Conservation (phyloP, 169 alveolate genomes). For the Eimeria falciformis region DNA sequence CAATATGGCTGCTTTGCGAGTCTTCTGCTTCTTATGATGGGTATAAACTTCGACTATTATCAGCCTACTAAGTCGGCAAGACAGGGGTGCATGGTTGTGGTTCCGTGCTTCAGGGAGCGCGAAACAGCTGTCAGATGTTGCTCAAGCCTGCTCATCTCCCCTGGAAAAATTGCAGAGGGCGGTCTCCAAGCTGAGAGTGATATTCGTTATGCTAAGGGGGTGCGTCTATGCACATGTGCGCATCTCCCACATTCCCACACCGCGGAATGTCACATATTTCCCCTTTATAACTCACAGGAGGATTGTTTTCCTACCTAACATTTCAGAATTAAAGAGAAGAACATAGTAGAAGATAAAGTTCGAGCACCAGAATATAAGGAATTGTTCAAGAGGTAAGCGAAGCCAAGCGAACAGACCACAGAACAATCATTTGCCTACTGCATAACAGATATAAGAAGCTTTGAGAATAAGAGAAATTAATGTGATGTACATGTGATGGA, state of each 20-base stretch:
- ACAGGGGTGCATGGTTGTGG: not conserved
- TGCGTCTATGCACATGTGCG: not conserved
- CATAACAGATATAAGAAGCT: too few species aligned
- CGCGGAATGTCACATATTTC: too few species aligned
- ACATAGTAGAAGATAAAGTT: not conserved
- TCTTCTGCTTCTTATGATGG: too few species aligned
- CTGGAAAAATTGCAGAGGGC: slow-evolving; percentile 61
- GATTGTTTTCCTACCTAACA: not conserved
- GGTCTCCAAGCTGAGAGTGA: slow-evolving; percentile 45
- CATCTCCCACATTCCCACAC: too few species aligned
- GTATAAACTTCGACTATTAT: too few species aligned
- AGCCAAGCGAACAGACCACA: too few species aligned
- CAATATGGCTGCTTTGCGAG: too few species aligned
- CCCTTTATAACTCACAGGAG: too few species aligned
- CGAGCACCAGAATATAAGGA: not conserved
- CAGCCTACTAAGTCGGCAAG: too few species aligned
- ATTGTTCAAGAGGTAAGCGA: slow-evolving; percentile 27
- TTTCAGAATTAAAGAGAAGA: slow-evolving; percentile 27
- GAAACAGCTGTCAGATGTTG: slow-evolving; percentile 37
- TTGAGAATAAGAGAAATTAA: too few species aligned
- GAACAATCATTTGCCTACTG: too few species aligned
- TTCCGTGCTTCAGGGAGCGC: slow-evolving; percentile 21
- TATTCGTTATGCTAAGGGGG: slow-evolving; percentile 44
- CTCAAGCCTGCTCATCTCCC: slow-evolving; percentile 57
- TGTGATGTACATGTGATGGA: too few species aligned